phyloP scores from a whole-genome alignment of 352 stramenopile species.

The Phytophthora kernoviae region DNA sequence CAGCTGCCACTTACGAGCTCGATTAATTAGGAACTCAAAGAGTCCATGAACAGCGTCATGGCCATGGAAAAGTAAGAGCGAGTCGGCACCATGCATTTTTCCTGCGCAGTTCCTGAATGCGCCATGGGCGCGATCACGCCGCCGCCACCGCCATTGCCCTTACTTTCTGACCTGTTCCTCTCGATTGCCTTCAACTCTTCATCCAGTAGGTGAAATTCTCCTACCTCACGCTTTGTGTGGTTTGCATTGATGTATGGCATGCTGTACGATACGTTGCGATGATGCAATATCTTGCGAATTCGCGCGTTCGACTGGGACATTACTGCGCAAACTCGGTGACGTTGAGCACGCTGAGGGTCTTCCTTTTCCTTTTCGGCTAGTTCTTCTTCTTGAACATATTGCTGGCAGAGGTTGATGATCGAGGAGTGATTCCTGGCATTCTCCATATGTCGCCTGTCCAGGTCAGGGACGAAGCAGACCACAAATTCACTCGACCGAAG shows the following conservation, averaged over 20 bases:
- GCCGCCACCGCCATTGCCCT: slow-evolving; percentile 13
- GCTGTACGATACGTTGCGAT: slow-evolving; percentile 59
- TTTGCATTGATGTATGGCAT: slow-evolving; percentile 61
- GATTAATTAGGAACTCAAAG: slow-evolving; percentile 82
- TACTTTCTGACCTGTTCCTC: slow-evolving; percentile 21
- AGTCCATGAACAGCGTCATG: slow-evolving; percentile 71
- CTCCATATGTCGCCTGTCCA: neutral
- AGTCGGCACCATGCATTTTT: slow-evolving; percentile 65
- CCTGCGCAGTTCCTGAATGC: slow-evolving; percentile 10
- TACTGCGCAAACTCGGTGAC: slow-evolving; percentile 46
- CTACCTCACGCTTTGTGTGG: slow-evolving; percentile 43
- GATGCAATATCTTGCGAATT: slow-evolving; percentile 67
- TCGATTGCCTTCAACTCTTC: slow-evolving; percentile 44
- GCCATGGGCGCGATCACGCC: slow-evolving; percentile 15
- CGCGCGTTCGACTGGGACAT: slow-evolving; percentile 72
- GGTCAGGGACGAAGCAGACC: slow-evolving; percentile 57
- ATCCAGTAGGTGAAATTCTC: slow-evolving; percentile 52
- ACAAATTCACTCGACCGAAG: slow-evolving; percentile 68
- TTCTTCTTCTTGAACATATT: slow-evolving; percentile 24
- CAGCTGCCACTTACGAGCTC: slow-evolving; percentile 57
- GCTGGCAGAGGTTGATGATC: slow-evolving; percentile 46
- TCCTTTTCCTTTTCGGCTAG: neutral
- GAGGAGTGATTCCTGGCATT: slow-evolving; percentile 3
- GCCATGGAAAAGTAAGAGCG: slow-evolving; percentile 64
- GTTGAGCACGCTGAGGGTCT: slow-evolving; percentile 7